Evolutionary conservation across 371 early-diverging fungal species (phyloP), one percentile per base, ranked within the genome.

Genomic region (Mortierella sp.): DNA sequence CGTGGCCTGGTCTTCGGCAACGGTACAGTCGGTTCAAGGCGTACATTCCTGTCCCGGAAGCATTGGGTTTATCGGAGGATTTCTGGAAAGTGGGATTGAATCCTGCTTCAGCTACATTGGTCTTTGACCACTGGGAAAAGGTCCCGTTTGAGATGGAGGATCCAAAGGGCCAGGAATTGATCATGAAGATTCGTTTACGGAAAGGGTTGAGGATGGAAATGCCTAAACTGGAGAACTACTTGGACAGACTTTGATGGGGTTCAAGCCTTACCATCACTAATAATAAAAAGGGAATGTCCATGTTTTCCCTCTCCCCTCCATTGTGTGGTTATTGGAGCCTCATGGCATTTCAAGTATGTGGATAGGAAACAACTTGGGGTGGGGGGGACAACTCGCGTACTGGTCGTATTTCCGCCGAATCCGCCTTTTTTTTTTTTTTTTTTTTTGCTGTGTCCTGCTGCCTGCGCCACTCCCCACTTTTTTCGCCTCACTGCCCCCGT

Each of bases 31-130:
- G 86, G 73, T 86, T 99, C 87, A 96, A 95, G 89, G 99, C 97
- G 24, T 93, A 95, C 91, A 86, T 99, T 80, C 99, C 99, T 73
- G 91, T 99, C 78, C 93, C 91, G 82, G 99, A 99, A 85, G 99
- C 99, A 31, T 99, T 99, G 87, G 99, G 99, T 71, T 98, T 99
- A 91, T 97, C 98, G 67, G 94, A 94, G 42, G 95, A 93, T 80
- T 88, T 99, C 58, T 95, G 97, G 84, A 93, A 92, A 80, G 86
- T 84, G 80, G 94, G 98, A 98, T 78, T 96, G 98, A 86, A 99
- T 99, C 54, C 96, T 97, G 95, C 97, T 97, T 76, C 98, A 98
- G 10, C 34, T 34, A 7, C 34, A 86, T 89, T 84, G 67, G 92
- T 94, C 59, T 90, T 91, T 59, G 87, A 87, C 60, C 83, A 83